Base-by-base conservation (phyloP, 768 basidiomycete genomes). In the Cubamyces lactineus region DNA sequence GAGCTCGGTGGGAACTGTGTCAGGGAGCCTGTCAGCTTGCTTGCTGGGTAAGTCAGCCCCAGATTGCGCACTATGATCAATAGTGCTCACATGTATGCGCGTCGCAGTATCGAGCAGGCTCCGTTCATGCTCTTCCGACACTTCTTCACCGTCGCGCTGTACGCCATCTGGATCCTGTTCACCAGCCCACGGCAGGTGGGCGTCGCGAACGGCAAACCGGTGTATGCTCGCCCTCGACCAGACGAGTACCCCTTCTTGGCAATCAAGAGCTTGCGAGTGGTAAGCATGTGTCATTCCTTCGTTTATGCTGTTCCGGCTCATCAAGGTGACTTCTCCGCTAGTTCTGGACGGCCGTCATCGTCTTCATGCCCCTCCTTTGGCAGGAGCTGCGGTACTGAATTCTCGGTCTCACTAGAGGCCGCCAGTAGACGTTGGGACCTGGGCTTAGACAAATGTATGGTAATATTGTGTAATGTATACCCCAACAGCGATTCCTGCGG, bases 101-200 rank as follows among this genome's bases (percentile, higher is more conserved):
- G 12, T n/a, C 38, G 6, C 70, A 96, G 95, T 13, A 83, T 96
- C 61, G 80, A 84, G 1, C 88, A 92, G 5, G 89, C 90, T n/a
- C 93, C 95, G 0, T 63, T 84, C 12, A 78, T 94, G 47, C 86
- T 99, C 19, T 85, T 89, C 66, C 85, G 84, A 70, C 97, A 98
- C 79, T 99, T 99, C 78, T 99, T 96, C 81, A 78, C 84, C 26
- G 97, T 99, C 66, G 97, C 97, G 0, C 84, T 99, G 66, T 99
- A 97, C 76, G 87, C 95, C 1, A 88, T 98, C 71, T 98, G 88
- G 86, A 80, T 90, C 53, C 81, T 97, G 75, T 95, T 98, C 75
- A 88, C 86, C 9, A 85, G 80, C 57, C 81, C 84, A 47, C 77
- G 75, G 13, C 72, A 76, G 11, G 68, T 71, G 76, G 59, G 75